Evolutionary conservation across 805 yeast species (phyloP).

Genomic region (Osmozyma mogii): DNA sequence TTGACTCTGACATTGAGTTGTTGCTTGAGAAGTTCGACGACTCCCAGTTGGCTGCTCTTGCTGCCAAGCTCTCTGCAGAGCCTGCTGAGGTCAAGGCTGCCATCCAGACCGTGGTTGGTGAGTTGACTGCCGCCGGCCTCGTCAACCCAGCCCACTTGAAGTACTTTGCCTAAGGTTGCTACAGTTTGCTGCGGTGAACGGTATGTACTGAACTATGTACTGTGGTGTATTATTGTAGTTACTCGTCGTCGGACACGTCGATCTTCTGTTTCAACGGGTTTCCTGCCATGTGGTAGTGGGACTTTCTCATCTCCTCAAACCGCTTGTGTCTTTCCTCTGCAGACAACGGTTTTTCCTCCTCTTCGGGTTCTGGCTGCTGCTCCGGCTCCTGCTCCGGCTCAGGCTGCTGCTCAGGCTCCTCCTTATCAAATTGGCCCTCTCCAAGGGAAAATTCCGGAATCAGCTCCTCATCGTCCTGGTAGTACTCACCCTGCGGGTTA

Average conservation of each 20-base stretch:
- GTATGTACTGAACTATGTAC: too few relatives aligned
- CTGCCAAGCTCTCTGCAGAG: slow-evolving; percentile 52
- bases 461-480: slow-evolving; percentile 51
- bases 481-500: slow-evolving; percentile 74
- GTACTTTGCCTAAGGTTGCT: slow-evolving; percentile 39
- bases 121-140: slow-evolving; percentile 46
- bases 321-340: slow-evolving; percentile 56
- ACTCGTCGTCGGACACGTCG: slow-evolving; percentile 20
- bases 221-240: too few relatives aligned
- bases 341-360: slow-evolving; percentile 28
- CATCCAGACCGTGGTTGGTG: slow-evolving; percentile 48
- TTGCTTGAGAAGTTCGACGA: slow-evolving; percentile 79
- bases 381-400: not conserved
- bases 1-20: slow-evolving; percentile 73
- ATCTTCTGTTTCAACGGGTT: slow-evolving; percentile 34
- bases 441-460: slow-evolving; percentile 51
- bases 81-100: slow-evolving; percentile 53
- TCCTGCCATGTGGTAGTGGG: slow-evolving; percentile 63
- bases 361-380: slow-evolving; percentile 18
- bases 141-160: slow-evolving; percentile 45
- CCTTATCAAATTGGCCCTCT: slow-evolving; percentile 40
- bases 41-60: slow-evolving; percentile 64
- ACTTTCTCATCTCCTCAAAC: slow-evolving; percentile 74
- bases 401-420: slow-evolving; percentile 19
- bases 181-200: too few relatives aligned